Percentiles rank a stretch among this genome's conserved stretches.
phyloP scores from a whole-genome alignment of 108 stramenopile genomes.

The Skeletonema costatum region DNA sequence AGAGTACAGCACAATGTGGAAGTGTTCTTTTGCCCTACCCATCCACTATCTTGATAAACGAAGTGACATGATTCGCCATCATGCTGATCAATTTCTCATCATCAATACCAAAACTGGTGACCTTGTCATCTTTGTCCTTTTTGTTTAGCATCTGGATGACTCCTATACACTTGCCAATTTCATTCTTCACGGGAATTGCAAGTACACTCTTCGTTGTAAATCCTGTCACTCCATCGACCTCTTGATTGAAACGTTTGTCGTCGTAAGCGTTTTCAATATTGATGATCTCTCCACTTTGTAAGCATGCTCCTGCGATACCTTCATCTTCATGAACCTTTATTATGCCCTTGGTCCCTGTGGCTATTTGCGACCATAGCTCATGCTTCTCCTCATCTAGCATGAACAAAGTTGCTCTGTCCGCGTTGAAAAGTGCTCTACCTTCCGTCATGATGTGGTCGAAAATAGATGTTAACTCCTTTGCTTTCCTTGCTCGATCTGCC shows the following conservation, averaged over 20 bases:
- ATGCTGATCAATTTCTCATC: conserved; percentile 59
- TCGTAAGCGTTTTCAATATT: conserved; percentile 66
- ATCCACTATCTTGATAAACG: conserved; percentile 57
- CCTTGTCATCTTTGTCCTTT: conserved; percentile 38
- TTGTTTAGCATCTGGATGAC: conserved; percentile 68
- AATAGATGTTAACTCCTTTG: conserved; percentile 66
- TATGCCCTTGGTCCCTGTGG: conserved; percentile 51
- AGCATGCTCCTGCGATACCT: conserved; percentile 55
- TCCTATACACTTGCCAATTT: conserved; percentile 48
- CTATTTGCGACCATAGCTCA: conserved; percentile 53
- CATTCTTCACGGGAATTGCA: conserved; percentile 50
- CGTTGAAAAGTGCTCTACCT: conserved; percentile 46
- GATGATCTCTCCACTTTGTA: conserved; percentile 33
- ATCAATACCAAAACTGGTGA: conserved; percentile 40
- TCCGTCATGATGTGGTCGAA: conserved; percentile 61
- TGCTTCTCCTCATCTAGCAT: conserved; percentile 51
- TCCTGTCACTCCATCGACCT: conserved; percentile 62
- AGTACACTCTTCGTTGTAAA: conserved; percentile 63
- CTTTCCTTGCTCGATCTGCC: conserved; percentile 65
- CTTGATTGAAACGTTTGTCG: conserved; percentile 59
- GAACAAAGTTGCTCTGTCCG: conserved; percentile 64
- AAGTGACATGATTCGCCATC: conserved; percentile 59
- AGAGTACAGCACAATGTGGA: background rate
- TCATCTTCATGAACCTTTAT: conserved; percentile 39
- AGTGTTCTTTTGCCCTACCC: conserved; percentile 8